A percentile compares a stretch with the other conserved stretches of the same genome.
Conservation (phyloP, 257 asterid species). For the Nicotiana undulata region DNA sequence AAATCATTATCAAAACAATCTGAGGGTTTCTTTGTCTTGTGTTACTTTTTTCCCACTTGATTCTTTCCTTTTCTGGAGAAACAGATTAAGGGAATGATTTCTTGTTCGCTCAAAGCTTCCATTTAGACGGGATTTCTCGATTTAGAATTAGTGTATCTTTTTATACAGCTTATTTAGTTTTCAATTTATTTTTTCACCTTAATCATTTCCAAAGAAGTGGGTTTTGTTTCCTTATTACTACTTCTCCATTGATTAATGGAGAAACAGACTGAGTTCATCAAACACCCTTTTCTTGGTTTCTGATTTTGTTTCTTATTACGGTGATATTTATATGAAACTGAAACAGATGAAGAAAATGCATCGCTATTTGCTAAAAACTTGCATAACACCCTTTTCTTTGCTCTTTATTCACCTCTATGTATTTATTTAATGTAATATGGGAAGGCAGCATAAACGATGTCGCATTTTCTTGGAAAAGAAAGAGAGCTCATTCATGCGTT, state of each 20-base stretch:
- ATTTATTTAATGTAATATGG: background rate
- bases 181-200: background rate
- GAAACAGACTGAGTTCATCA: background rate
- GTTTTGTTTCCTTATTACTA: background rate
- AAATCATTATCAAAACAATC: background rate
- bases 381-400: background rate
- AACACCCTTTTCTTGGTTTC: background rate
- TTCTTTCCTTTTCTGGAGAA: conserved; percentile 12
- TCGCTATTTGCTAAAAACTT: background rate
- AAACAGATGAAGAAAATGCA: background rate
- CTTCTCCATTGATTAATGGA: background rate
- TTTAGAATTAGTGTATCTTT: background rate
- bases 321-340: background rate
- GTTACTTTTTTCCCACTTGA: background rate
- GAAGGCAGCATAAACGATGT: conserved; percentile 3
- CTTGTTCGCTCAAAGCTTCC: background rate
- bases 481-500: conserved; percentile 7
- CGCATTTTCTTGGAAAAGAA: conserved; percentile 13
- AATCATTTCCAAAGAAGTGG: background rate
- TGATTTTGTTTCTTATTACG: background rate
- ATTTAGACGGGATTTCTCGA: background rate
- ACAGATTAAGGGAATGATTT: background rate
- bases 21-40: background rate
- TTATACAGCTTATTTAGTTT: background rate
- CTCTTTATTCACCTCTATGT: background rate